Base-by-base conservation (phyloP, 2,329 filamentous ascomycete genomes). In the Pseudocercospora fuligena region DNA sequence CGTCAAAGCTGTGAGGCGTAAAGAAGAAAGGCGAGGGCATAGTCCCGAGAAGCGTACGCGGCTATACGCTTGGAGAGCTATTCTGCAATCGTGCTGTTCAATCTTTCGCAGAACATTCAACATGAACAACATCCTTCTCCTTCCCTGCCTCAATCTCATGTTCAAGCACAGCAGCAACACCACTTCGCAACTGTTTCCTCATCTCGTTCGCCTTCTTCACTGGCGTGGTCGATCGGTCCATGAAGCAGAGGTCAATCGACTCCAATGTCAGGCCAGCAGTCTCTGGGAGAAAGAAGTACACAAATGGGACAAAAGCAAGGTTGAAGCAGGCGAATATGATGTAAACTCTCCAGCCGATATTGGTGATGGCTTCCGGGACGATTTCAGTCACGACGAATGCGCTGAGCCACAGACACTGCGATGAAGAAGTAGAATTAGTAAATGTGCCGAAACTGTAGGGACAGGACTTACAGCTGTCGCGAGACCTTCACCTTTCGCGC, bases 311-410 rank as follows among this genome's bases (percentile, higher is more conserved):
- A 63, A 77, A 78, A 27, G 76, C 71, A 6, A 78, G 66, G 59
- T 79, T 78, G 29, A 81, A 77, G 11, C 74, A 67, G 9, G 75
- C 79, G 64, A 82, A 81, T 73, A 82, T 79, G 31, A 81, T 61
- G 68, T 80, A 82, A 0, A 78, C 80, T 14, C 75, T 70, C 69
- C 75, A 80, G 9, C 79, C 78, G 69, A 80, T 79, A 58, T 78
- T 74, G n/a, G 75, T 74, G 25, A 82, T 76, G 53, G 80, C 80
- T 36, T 78, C 74, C 5, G 81, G 81, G 0, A 80, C 82, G 27
- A 80, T 76, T 21, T 80, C 74, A 1, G 80, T 80, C 67, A 82
- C 54, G 54, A 58, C 54, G 27, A 58, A 58, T 19, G 54, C 27
- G 54, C 23, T 27, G 4, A 58, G 54, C 54, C 54, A 58, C 27